phyloP scores from a whole-genome alignment of 305 asterid species.

The Fraxinus xanthoxyloides region DNA sequence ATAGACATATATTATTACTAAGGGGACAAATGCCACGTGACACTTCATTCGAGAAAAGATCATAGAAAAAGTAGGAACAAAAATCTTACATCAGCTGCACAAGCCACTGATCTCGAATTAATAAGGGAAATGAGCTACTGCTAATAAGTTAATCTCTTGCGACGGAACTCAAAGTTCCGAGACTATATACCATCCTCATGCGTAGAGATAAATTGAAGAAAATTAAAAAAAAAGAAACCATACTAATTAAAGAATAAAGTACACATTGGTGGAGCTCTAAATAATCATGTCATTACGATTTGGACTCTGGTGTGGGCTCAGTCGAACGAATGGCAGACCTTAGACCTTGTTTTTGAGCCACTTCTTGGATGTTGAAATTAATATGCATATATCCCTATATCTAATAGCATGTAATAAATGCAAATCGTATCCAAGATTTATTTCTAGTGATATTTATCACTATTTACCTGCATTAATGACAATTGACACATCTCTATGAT shows the following conservation, averaged over 20 bases:
- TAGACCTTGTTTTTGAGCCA: conserved; percentile 37
- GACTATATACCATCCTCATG: not conserved
- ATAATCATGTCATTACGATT: not conserved
- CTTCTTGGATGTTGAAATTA: conserved; percentile 30
- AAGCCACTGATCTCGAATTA: not conserved
- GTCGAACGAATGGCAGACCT: conserved; percentile 36
- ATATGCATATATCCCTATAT: conserved; percentile 26
- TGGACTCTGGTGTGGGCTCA: conserved; percentile 33
- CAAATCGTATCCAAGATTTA: conserved; percentile 18
- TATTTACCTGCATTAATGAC: not conserved
- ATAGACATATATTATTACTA: too few species aligned
- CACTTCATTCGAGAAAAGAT: not conserved
- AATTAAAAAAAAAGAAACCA: not conserved
- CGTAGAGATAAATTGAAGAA: not conserved
- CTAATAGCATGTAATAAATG: conserved; percentile 26
- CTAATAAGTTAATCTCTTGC: too few species aligned
- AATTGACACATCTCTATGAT: not conserved
- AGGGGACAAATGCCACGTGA: not conserved
- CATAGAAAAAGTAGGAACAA: not conserved
- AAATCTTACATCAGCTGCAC: not conserved
- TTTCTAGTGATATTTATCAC: not conserved
- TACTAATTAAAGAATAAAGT: not conserved
- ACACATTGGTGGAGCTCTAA: not conserved
- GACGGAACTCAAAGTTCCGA: not conserved
- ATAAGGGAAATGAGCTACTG: not conserved